Conservation (phyloP, 495 filamentous ascomycete species). For the Aspergillus wentii region DNA sequence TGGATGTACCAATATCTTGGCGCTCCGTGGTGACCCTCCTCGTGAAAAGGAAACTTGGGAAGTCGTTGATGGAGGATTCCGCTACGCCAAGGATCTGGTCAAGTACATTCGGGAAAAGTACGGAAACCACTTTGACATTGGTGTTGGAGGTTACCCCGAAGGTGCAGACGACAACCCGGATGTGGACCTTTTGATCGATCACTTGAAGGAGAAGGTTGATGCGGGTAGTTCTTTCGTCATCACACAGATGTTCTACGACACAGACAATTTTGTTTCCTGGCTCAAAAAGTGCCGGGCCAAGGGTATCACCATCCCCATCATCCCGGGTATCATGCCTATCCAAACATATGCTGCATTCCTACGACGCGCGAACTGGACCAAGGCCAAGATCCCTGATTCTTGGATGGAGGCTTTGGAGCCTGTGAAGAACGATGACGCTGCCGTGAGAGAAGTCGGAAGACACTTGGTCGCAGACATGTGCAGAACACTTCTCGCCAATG, state of each 20-base stretch:
- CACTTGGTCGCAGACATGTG: constrained; percentile 90
- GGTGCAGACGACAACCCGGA: constrained; percentile 90
- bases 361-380: constrained; percentile 83
- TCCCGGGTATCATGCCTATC: constrained; percentile 99
- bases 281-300: constrained; percentile 74
- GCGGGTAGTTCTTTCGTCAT: constrained; percentile 90
- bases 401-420: constrained; percentile 85
- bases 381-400: constrained; percentile 69
- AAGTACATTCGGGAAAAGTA: constrained; percentile 87
- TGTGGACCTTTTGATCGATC: constrained; percentile 77
- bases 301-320: constrained; percentile 85
- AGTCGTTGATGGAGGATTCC: constrained; percentile 77
- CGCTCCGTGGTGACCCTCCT: constrained; percentile 90
- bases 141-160: constrained; percentile 95
- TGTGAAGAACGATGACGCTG: constrained; percentile 93
- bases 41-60: constrained; percentile 93
- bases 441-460: constrained; percentile 86
- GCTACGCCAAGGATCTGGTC: constrained; percentile 90
- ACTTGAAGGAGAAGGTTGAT: constrained; percentile 97
- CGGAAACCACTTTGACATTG: constrained; percentile 95
- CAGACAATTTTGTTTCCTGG: constrained; percentile 90
- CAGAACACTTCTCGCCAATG: constrained; percentile 69
- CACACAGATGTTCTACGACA: constrained; percentile 99
- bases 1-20: constrained; percentile 96
- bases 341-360: constrained; percentile 90